Conservation (phyloP, 2,329 filamentous ascomycete species). For the Colletotrichum costaricense region DNA sequence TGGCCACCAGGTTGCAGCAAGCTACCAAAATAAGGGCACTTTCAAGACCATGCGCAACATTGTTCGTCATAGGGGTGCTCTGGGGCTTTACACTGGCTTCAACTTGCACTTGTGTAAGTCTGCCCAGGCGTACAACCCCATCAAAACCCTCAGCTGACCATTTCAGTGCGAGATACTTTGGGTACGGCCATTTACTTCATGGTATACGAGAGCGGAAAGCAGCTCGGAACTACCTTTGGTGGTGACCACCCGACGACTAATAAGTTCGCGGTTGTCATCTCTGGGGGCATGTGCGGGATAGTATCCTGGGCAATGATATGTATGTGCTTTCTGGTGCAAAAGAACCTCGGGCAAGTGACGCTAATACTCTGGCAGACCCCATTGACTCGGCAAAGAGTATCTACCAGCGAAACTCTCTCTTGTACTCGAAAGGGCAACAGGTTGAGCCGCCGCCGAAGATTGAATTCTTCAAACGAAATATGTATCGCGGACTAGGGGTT, state of each 20-base stretch:
- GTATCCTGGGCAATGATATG: conserved; percentile 84
- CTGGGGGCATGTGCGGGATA: conserved; percentile 84
- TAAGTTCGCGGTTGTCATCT: conserved; percentile 80
- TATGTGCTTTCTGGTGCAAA: conserved; percentile 52
- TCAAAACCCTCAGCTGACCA: conserved; percentile 9
- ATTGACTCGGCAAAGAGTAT: conserved; percentile 88
- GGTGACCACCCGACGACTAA: conserved; percentile 80
- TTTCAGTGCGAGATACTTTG: conserved; percentile 81
- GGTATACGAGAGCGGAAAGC: conserved; percentile 89
- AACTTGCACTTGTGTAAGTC: conserved; percentile 79
- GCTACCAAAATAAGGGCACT: conserved; percentile 83
- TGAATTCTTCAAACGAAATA: conserved; percentile 79
- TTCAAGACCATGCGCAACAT: conserved; percentile 82
- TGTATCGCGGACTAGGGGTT: conserved; percentile 86
- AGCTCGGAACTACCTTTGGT: conserved; percentile 79
- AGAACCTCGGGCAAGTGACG: background rate
- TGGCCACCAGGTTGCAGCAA: conserved; percentile 70
- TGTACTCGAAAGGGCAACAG: conserved; percentile 72
- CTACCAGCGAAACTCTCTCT: conserved; percentile 84
- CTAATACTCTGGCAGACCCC: conserved; percentile 58
- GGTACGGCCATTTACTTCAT: conserved; percentile 90
- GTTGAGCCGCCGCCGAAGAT: conserved; percentile 78
- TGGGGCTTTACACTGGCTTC: conserved; percentile 84
- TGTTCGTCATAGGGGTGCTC: conserved; percentile 77
- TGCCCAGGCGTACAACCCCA: conserved; percentile 29